Evolutionary conservation across 2,329 filamentous ascomycete species (phyloP), one percentile per base, ranked within the genome.

Genomic region (Cephalotrichum gorgonifer): DNA sequence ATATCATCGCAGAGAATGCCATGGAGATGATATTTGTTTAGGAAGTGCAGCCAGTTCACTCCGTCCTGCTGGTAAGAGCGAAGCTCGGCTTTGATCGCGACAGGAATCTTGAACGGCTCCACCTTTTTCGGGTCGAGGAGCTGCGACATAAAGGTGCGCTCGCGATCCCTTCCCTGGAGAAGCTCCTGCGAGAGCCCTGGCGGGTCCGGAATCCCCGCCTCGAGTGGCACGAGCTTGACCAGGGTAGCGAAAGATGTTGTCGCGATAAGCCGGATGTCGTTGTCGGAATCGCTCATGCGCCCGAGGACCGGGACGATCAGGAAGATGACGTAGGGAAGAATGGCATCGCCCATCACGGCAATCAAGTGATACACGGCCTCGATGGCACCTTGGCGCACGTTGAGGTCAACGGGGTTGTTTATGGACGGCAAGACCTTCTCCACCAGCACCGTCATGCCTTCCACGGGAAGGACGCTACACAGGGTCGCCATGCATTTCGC

Each of bases 1-100:
- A 98, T 98, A 64, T 98, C 93, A 60, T 98, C 93, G 62, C 93
- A 98, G 52, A 98, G 86, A 65, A 98, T 96, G 44, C 93, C 93
- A 58, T 98, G 94, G 2, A 98, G 79, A 59, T 98, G 91, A 63
- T 97, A 98, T 51, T 90, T 90, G 64, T 98, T 98, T 56, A 98
- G 82, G 70, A 98, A 98, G 50, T 94, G 84, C 47, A 98, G 79
- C 93, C 93, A 98, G 62, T 98, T 98, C 61, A 98, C 91, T 63
- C 93, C 93, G 48, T 98, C 93, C 65, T 98, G 93, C 64, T 98
- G 94, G 62, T 98, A 98, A 0, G 90, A 95, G 54, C 93, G 87
- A 47, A 98, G 78, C 59, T 95, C 88, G 0, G 93, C 94, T 66
- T 97, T 97, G 72, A 98, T 98, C 4, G 88, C 86, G 41, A 98